Evolutionary conservation across 371 early-diverging fungal genomes (phyloP).

Genomic region (Mortierella sp.): DNA sequence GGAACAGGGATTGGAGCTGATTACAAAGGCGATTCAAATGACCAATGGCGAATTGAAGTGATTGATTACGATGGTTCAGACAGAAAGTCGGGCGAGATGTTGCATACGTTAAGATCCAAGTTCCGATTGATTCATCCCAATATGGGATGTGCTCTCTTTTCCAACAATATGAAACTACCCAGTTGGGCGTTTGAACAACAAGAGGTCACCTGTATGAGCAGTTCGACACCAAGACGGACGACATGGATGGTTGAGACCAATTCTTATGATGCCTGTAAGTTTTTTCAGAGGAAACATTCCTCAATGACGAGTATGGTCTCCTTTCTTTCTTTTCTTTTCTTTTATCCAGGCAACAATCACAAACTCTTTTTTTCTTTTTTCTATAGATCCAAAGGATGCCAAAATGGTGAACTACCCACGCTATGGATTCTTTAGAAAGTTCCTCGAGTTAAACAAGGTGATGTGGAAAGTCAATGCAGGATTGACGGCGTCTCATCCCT

Average conservation of each 20-base stretch:
- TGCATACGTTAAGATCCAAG: constrained; percentile 72
- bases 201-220: constrained; percentile 89
- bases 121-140: constrained; percentile 82
- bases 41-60: constrained; percentile 83
- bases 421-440: constrained; percentile 80
- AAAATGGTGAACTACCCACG: constrained; percentile 56
- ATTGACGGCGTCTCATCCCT: constrained; percentile 88
- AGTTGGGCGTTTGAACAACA: constrained; percentile 98
- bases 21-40: constrained; percentile 69
- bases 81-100: constrained; percentile 56
- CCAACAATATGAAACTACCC: constrained; percentile 86
- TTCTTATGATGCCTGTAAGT: constrained; percentile 58
- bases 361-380: neutral
- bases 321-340: neutral
- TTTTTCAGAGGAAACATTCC: neutral
- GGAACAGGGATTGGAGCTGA: constrained; percentile 51
- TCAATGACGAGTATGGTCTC: too few species aligned
- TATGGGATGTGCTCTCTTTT: constrained; percentile 81
- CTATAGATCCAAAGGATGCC: constrained; percentile 55
- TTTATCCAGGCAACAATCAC: neutral
- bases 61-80: constrained; percentile 65
- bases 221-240: constrained; percentile 69
- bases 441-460: constrained; percentile 79
- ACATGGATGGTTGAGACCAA: constrained; percentile 74
- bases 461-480: constrained; percentile 90